Evolutionary conservation across 179 eudicot genomes (phyloP), one percentile per base, ranked within the genome.

Genomic region (Drosera spatulata): DNA sequence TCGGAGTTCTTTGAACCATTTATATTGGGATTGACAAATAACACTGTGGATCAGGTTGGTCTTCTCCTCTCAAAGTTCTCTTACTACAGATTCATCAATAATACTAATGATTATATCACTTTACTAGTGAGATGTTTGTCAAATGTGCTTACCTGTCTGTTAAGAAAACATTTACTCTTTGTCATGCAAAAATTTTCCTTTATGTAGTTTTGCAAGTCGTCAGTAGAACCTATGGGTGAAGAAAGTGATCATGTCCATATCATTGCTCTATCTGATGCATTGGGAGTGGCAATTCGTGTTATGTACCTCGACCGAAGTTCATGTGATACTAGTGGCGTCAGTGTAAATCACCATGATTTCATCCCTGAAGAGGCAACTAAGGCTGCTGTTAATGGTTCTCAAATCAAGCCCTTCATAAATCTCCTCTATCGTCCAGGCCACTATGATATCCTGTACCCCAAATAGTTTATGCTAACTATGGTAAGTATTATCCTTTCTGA

Each of bases 181-280:
- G 39, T 52, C 49, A 62, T 55, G 13, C 60, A 11, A n/a, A 22
- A 4, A 44, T 40, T 9, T 8, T 56, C 45, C 11, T 40, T 50
- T 63, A 39, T 53, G 64, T 63, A 91, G 96, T 91, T 91, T 70
- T 91, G 98, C 82, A 91, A 91, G 82, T 77, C 96, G 55, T 82
- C 96, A 5, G 98, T 91, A 77, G 98, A 91, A 61, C 98, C 98
- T n/a, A 91, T 91, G 98, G 98, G 98, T 53, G 98, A 91, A 81
- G 98, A 91, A 76, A 91, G 96, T 52, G 98, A 91, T 66, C 98
- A 91, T 68, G 95, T 88, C 39, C 98, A 91, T 66, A 91, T 91
- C 5, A 88, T 81, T n/a, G 98, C 98, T 14, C 69, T 91, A 61
- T 91, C 96, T 39, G 98, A 91, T 73, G 85, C 96, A 68, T 52